These are phyloP conservation scores for Sanghuangporus weigelae DNA, from an alignment of 1,284 basidiomycete species.

Conservation along the genomic window DNA sequence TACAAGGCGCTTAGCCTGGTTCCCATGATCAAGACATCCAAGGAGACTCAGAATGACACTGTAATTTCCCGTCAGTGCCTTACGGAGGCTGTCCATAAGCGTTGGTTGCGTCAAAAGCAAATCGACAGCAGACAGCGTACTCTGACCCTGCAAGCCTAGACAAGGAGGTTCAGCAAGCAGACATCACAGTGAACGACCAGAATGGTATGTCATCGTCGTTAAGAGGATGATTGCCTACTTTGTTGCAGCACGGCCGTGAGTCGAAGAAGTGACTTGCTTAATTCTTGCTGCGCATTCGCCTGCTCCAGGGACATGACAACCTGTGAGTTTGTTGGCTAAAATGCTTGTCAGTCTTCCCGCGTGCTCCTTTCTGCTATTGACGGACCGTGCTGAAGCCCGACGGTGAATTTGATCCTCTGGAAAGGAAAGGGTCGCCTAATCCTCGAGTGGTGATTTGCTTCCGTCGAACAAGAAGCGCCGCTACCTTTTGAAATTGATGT, in stretches of 20 bases:
- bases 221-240: conserved; percentile 36
- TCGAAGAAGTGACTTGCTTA: conserved; percentile 76
- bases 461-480: conserved; percentile 84
- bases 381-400: conserved; percentile 44
- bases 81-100: conserved; percentile 80
- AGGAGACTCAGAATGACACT: conserved; percentile 85
- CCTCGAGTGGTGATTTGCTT: conserved; percentile 81
- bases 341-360: background rate
- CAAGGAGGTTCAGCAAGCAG: background rate
- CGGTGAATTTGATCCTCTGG: conserved; percentile 20
- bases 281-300: conserved; percentile 78
- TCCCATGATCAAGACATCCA: conserved; percentile 82
- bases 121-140: conserved; percentile 74
- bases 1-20: conserved; percentile 78
- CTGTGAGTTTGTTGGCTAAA: conserved; percentile 49
- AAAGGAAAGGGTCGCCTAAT: conserved; percentile 64
- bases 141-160: conserved; percentile 52
- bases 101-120: conserved; percentile 76
- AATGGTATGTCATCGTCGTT: no score
- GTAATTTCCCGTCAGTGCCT: conserved; percentile 87
- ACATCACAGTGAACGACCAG: no score
- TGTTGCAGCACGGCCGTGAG: conserved; percentile 84
- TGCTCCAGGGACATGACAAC: conserved; percentile 65
- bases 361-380: background rate
- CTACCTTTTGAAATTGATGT: conserved; percentile 48